A percentile compares a stretch with the other conserved stretches of the same genome.
phyloP scores from a whole-genome alignment of 73 alveolate species.

The Paramecium pentaurelia region DNA sequence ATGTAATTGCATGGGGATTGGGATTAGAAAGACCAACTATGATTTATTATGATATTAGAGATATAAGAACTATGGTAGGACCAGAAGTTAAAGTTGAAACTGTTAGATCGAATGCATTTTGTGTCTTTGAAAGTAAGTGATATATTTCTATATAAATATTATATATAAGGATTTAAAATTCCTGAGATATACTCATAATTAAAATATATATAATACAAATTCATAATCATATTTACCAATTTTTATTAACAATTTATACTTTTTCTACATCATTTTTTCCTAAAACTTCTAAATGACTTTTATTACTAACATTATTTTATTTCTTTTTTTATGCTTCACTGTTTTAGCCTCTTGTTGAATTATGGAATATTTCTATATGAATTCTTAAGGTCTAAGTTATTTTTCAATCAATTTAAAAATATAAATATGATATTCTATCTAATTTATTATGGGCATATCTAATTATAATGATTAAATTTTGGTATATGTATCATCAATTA shows the following conservation, averaged over 20 bases:
- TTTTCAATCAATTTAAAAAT: neutral
- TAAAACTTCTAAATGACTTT: neutral
- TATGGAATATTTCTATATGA: neutral
- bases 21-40: constrained; percentile 99
- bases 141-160: neutral
- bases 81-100: constrained; percentile 90
- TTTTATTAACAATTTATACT: neutral
- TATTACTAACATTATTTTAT: neutral
- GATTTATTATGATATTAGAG: constrained; percentile 95
- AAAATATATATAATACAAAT: too few species aligned
- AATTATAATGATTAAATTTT: neutral
- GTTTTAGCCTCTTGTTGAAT: neutral
- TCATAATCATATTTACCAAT: neutral
- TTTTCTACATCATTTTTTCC: neutral
- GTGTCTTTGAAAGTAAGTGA: constrained; percentile 78
- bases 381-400: neutral
- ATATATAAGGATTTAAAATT: neutral
- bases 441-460: neutral
- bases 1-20: constrained; percentile 99
- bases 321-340: neutral
- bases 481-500: neutral
- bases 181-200: neutral
- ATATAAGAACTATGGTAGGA: constrained; percentile 97
- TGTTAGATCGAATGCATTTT: constrained; percentile 90
- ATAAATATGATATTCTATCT: neutral